These are phyloP conservation scores for Colletotrichum trifolii DNA, from an alignment of 2,329 filamentous ascomycete genomes.

Conservation along the genomic window DNA sequence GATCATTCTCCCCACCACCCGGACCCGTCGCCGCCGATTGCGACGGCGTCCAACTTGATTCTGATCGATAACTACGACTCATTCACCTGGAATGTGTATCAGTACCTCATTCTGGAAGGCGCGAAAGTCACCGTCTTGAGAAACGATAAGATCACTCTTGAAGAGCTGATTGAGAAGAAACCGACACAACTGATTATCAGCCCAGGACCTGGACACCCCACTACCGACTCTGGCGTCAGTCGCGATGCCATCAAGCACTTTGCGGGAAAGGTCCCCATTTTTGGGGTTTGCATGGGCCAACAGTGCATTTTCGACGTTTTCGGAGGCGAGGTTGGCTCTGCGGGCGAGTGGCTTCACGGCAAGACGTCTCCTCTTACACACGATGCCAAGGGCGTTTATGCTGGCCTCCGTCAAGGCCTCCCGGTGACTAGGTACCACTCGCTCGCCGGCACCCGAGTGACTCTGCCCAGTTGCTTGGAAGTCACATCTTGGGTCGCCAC, in stretches of 20 bases:
- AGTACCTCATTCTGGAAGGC: conserved; percentile 96
- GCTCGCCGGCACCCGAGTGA: conserved; percentile 89
- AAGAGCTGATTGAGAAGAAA: conserved; percentile 83
- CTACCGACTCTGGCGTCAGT: conserved; percentile 91
- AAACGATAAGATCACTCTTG: conserved; percentile 90
- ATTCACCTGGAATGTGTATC: conserved; percentile 99
- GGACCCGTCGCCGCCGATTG: conserved; percentile 75
- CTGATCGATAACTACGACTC: conserved; percentile 99
- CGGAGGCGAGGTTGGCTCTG: conserved; percentile 89
- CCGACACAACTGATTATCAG: conserved; percentile 96
- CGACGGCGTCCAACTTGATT: conserved; percentile 88
- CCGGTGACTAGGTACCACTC: conserved; percentile 97
- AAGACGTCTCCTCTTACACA: conserved; percentile 94
- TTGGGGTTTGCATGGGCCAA: conserved; percentile 99
- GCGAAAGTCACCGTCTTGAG: conserved; percentile 89
- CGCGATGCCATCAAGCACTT: conserved; percentile 92
- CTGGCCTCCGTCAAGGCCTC: conserved; percentile 80
- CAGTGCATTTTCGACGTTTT: conserved; percentile 98
- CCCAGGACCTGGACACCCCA: conserved; percentile 92
- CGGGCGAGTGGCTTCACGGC: conserved; percentile 95
- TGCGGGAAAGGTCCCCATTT: conserved; percentile 90
- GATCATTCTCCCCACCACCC: conserved; percentile 92
- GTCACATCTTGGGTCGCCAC: conserved; percentile 89
- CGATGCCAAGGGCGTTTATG: conserved; percentile 92
- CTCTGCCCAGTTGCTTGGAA: conserved; percentile 86